Evolutionary conservation across 148 eudicot species (phyloP).

Genomic region (Chenopodium berlandieri): DNA sequence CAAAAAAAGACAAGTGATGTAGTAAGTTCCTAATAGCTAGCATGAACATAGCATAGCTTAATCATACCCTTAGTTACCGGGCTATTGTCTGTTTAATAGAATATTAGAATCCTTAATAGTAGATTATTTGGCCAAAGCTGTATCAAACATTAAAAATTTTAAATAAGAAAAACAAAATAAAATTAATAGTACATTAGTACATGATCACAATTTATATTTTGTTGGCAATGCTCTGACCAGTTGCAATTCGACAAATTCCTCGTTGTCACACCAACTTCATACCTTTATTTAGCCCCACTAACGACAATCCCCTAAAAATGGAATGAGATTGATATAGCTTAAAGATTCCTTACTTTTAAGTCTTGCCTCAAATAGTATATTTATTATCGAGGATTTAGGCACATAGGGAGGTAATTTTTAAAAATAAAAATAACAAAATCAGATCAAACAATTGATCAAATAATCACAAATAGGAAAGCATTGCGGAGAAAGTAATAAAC

Average conservation of each 20-base stretch:
- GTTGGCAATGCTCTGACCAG: neutral
- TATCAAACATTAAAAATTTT: neutral
- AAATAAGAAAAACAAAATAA: no score
- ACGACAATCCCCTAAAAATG: conserved; percentile 13
- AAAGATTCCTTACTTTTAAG: conserved; percentile 7
- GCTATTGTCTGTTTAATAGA: no score
- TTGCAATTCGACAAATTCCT: conserved; percentile 28
- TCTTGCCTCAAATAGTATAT: neutral
- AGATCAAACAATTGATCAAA: no score
- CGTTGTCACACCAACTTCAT: conserved; percentile 17
- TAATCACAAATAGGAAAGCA: no score
- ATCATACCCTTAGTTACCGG: no score
- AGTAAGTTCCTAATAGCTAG: no score
- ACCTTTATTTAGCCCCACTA: conserved; percentile 15
- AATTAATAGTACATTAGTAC: no score
- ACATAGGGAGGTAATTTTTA: neutral
- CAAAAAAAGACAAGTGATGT: no score
- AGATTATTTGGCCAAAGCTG: conserved; percentile 29
- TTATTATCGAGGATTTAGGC: neutral
- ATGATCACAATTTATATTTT: no score
- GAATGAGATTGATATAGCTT: neutral
- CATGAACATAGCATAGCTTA: no score
- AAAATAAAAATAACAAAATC: neutral
- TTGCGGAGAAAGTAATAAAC: no score
- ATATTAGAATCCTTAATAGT: neutral